A percentile compares a stretch with the other conserved stretches of the same genome.
Evolutionary conservation across 768 basidiomycete genomes (phyloP).

Genomic region (Hortiboletus flavorubellus): DNA sequence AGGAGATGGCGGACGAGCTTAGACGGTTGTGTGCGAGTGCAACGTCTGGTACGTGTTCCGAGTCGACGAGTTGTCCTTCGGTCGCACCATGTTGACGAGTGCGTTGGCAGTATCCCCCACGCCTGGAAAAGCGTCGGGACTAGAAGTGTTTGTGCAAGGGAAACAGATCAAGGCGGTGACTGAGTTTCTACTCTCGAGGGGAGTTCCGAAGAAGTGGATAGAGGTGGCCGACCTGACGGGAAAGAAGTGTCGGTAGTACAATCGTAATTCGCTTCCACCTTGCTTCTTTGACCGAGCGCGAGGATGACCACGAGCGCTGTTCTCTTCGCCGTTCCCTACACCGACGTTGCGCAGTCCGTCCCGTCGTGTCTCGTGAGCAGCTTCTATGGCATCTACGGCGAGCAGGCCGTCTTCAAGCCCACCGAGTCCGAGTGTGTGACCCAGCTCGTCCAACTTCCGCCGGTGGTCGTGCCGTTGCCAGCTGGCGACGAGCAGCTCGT

Average conservation of each 20-base stretch:
- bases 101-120: slow-evolving; percentile 51
- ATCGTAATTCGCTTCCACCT: not conserved
- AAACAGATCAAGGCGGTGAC: slow-evolving; percentile 67
- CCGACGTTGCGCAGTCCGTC: slow-evolving; percentile 11
- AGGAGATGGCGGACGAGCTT: slow-evolving; percentile 76
- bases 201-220: slow-evolving; percentile 84
- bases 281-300: not conserved
- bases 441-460: not conserved
- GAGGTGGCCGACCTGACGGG: slow-evolving; percentile 44
- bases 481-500: slow-evolving; percentile 42
- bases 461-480: slow-evolving; percentile 21
- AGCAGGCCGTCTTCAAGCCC: slow-evolving; percentile 47
- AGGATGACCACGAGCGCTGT: slow-evolving; percentile 9
- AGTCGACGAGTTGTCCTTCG: not conserved
- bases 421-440: slow-evolving; percentile 40
- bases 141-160: slow-evolving; percentile 84
- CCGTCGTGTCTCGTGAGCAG: slow-evolving; percentile 44
- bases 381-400: slow-evolving; percentile 57
- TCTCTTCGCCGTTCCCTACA: slow-evolving; percentile 24
- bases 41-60: slow-evolving; percentile 57
- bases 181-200: slow-evolving; percentile 62
- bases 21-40: slow-evolving; percentile 74
- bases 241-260: slow-evolving; percentile 37
- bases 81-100: not conserved
- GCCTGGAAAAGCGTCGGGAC: slow-evolving; percentile 52